Evolutionary conservation across 2,329 filamentous ascomycete genomes (phyloP).

Genomic region (Shiraia sp.): DNA sequence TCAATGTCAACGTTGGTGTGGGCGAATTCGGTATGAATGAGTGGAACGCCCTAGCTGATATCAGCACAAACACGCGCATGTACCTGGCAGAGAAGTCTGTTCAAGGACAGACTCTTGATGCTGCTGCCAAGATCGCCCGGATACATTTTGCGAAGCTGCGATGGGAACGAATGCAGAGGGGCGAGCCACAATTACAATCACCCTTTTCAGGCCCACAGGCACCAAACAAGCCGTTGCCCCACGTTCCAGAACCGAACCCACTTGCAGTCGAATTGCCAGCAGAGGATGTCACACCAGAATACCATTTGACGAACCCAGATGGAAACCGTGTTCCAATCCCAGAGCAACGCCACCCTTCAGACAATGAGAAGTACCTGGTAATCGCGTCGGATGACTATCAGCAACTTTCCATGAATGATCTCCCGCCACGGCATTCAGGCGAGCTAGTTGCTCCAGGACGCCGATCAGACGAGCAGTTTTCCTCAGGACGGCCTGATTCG

Average conservation of each 20-base stretch:
- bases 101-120: conserved; percentile 74
- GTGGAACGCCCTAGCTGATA: conserved; percentile 91
- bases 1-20: conserved; percentile 96
- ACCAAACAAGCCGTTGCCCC: conserved; percentile 40
- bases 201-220: conserved; percentile 27
- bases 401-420: conserved; percentile 49
- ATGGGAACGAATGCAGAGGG: conserved; percentile 57
- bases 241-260: conserved; percentile 47
- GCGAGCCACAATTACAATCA: conserved; percentile 13
- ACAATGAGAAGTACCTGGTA: conserved; percentile 58
- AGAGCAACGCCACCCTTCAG: conserved; percentile 22
- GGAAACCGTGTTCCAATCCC: conserved; percentile 43
- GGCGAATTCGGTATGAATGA: conserved; percentile 99
- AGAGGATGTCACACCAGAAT: conserved; percentile 52
- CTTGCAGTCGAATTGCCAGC: conserved; percentile 64
- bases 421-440: conserved; percentile 50
- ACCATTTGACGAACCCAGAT: conserved; percentile 17
- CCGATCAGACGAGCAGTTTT: conserved; percentile 38
- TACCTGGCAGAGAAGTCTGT: conserved; percentile 77
- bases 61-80: conserved; percentile 85
- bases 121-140: conserved; percentile 79
- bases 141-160: conserved; percentile 77
- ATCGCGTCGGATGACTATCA: conserved; percentile 62
- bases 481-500: conserved; percentile 20
- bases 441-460: conserved; percentile 65